These are phyloP conservation scores for Durusdinium trenchii DNA, from an alignment of 73 alveolate species.

Conservation along the genomic window DNA sequence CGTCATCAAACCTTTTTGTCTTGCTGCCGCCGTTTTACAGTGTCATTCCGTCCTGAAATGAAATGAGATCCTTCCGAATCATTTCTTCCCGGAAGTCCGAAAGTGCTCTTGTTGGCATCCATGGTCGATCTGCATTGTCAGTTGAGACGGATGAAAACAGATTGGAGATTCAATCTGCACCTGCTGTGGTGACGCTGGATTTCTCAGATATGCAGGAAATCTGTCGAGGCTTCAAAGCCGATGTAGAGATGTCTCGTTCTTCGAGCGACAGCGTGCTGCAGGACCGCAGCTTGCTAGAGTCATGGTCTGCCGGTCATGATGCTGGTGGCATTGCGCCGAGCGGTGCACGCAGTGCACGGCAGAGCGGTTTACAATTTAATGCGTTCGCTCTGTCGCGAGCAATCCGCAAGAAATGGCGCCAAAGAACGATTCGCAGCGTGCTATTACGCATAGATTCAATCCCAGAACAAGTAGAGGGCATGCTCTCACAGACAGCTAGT, in stretches of 20 bases:
- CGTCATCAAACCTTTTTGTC: too few species aligned
- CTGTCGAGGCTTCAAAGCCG: too few species aligned
- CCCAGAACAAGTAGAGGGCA: conserved; percentile 52
- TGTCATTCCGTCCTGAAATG: too few species aligned
- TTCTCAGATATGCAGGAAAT: not conserved
- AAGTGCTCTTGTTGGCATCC: conserved; percentile 55
- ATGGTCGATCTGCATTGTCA: conserved; percentile 43
- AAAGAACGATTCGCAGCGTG: conserved; percentile 20
- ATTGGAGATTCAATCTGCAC: conserved; percentile 21
- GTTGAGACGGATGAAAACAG: not conserved
- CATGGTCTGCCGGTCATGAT: not conserved
- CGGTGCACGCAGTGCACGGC: not conserved
- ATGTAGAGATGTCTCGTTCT: too few species aligned
- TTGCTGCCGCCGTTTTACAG: too few species aligned
- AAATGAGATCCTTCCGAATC: conserved; percentile 39
- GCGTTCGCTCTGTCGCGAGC: conserved; percentile 47
- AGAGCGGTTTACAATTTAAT: not conserved
- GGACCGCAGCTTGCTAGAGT: conserved; percentile 20
- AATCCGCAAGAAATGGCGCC: conserved; percentile 15
- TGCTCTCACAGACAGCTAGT: conserved; percentile 56
- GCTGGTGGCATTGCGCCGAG: not conserved
- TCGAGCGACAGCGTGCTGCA: not conserved
- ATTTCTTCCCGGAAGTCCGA: conserved; percentile 50
- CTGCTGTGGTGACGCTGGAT: not conserved
- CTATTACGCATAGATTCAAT: conserved; percentile 9